A percentile compares a stretch with the other conserved stretches of the same genome.
Evolutionary conservation across 139 green algal genomes (phyloP).

Genomic region (Coelastrella sp.): DNA sequence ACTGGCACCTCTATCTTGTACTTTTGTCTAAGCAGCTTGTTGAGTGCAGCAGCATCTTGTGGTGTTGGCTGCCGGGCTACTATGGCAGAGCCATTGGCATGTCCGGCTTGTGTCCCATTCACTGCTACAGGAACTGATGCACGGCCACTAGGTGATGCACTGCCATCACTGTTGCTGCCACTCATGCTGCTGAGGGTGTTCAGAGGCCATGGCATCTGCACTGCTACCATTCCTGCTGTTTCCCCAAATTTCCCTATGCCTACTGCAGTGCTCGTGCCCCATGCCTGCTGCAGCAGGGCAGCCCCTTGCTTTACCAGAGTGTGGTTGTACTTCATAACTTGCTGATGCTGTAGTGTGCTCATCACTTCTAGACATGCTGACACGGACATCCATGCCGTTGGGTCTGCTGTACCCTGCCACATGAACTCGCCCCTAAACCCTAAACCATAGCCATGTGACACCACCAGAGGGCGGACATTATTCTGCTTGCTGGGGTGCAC

Average conservation of each 20-base stretch:
- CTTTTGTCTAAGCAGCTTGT: slow-evolving; percentile 27
- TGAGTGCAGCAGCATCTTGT: slow-evolving; percentile 34
- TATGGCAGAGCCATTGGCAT: neutral
- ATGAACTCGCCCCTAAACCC: slow-evolving; percentile 73
- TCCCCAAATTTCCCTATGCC: neutral
- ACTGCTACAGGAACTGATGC: neutral
- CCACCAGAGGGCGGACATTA: neutral
- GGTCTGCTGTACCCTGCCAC: slow-evolving; percentile 69
- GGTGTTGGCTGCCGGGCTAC: neutral
- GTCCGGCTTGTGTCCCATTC: neutral
- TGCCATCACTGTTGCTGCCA: neutral
- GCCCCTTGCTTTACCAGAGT: slow-evolving; percentile 31
- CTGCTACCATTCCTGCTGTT: slow-evolving; percentile 46
- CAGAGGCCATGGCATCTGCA: slow-evolving; percentile 51
- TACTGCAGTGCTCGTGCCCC: slow-evolving; percentile 8
- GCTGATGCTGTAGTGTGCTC: slow-evolving; percentile 15
- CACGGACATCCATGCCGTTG: slow-evolving; percentile 60
- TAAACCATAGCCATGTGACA: slow-evolving; percentile 47
- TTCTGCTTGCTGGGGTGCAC: slow-evolving; percentile 43
- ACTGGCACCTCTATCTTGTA: slow-evolving; percentile 53
- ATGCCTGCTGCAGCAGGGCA: slow-evolving; percentile 44
- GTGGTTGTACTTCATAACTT: slow-evolving; percentile 31
- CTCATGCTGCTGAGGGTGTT: neutral
- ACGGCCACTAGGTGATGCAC: neutral
- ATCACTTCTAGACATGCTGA: slow-evolving; percentile 55